Conservation (phyloP, 257 asterid genomes). For the Gardenia jasminoides region DNA sequence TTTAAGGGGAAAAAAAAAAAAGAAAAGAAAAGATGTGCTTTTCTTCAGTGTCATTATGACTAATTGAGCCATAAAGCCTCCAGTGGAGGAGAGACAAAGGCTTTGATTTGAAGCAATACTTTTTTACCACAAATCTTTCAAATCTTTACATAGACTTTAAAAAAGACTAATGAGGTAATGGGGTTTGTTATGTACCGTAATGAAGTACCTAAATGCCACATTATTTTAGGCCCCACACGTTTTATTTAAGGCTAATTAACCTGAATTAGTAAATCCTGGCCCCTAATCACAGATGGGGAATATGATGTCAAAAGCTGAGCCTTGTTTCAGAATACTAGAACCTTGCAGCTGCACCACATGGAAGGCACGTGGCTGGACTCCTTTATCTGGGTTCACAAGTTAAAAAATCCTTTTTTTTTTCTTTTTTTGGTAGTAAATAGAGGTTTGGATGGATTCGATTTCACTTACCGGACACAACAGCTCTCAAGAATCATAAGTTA, state of each 20-base stretch:
- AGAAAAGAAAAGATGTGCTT: conserved; percentile 5
- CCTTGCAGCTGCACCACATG: conserved; percentile 41
- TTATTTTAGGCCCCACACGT: conserved; percentile 4
- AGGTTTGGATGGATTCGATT: too few species aligned
- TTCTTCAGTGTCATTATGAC: conserved; percentile 25
- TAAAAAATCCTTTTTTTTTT: not conserved
- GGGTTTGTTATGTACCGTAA: conserved; percentile 17
- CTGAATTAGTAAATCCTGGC: not conserved
- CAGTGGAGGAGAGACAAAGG: conserved; percentile 28
- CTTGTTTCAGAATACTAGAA: conserved; percentile 13
- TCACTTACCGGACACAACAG: too few species aligned
- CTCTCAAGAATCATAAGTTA: not conserved
- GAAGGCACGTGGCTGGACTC: conserved; percentile 26
- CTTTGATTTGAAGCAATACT: conserved; percentile 50
- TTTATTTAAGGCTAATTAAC: not conserved
- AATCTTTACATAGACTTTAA: conserved; percentile 30
- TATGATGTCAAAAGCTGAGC: conserved; percentile 7
- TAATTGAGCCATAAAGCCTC: conserved; percentile 23
- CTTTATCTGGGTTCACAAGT: not conserved
- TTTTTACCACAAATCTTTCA: conserved; percentile 35
- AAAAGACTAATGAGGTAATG: conserved; percentile 27
- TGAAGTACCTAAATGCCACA: conserved; percentile 10
- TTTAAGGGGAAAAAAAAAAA: too few species aligned
- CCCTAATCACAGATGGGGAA: not conserved
- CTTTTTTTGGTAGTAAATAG: too few species aligned